Evolutionary conservation across 768 basidiomycete species (phyloP).

Genomic region (Glaciozyma antarctica): DNA sequence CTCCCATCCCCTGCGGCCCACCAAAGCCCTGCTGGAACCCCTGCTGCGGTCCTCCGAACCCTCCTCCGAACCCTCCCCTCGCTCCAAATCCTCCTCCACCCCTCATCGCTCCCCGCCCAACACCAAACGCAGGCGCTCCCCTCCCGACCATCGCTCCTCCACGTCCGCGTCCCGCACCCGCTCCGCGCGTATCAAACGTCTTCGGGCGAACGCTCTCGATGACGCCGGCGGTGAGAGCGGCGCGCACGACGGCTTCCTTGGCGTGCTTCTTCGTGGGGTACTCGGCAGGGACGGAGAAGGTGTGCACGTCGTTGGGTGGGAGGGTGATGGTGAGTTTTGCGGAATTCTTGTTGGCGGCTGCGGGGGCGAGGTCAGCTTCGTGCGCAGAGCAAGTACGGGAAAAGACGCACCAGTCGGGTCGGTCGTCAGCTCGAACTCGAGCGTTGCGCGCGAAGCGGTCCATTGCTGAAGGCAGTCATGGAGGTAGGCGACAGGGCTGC

Average conservation of each 20-base stretch:
- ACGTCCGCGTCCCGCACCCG: neutral
- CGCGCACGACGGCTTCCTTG: conserved; percentile 12
- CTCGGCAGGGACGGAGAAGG: neutral
- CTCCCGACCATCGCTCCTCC: neutral
- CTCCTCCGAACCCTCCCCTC: neutral
- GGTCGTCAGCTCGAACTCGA: conserved; percentile 2
- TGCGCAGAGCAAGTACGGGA: neutral
- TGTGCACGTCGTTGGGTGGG: neutral
- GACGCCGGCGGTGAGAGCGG: conserved; percentile 1
- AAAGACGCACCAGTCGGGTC: neutral
- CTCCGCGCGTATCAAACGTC: neutral
- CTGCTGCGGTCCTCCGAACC: neutral
- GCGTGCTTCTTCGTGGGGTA: neutral
- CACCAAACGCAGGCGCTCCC: neutral
- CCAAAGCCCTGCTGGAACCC: neutral
- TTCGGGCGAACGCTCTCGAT: conserved; percentile 11
- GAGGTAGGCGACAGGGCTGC: conserved; percentile 11
- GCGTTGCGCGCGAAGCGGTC: conserved; percentile 5
- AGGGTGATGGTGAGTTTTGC: neutral
- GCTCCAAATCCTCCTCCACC: neutral
- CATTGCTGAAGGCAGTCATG: conserved; percentile 8
- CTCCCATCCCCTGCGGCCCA: neutral
- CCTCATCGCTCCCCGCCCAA: neutral
- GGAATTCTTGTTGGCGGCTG: neutral
- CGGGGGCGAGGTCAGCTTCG: neutral